A percentile compares a stretch with the other conserved stretches of the same genome.
Evolutionary conservation across 768 basidiomycete species (phyloP).

Genomic region (Fomitopsis pulvina): DNA sequence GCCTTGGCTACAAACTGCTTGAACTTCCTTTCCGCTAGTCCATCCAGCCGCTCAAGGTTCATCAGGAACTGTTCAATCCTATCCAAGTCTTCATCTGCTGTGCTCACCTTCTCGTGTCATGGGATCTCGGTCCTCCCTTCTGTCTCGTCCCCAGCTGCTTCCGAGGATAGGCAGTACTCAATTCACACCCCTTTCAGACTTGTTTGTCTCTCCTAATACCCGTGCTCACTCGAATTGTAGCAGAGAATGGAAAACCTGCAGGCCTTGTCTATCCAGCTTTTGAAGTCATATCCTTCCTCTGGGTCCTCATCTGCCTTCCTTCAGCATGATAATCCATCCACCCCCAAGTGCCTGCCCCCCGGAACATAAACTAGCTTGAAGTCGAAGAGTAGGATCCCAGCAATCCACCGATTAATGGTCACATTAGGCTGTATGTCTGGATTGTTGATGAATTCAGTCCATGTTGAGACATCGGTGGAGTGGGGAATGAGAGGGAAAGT

Average conservation of each 20-base stretch:
- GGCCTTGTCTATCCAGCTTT: no score
- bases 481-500: no score
- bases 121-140: no score
- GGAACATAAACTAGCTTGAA: conserved; percentile 32
- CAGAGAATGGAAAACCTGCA: neutral
- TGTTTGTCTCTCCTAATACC: neutral
- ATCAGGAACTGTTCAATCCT: neutral
- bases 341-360: no score
- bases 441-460: no score
- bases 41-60: neutral
- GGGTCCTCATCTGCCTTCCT: conserved; percentile 7
- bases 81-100: no score
- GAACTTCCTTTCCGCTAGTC: no score
- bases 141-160: no score
- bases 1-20: conserved; percentile 17
- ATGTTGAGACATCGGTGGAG: no score
- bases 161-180: neutral
- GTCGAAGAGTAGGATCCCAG: conserved; percentile 27
- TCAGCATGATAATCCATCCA: conserved; percentile 25
- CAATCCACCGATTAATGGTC: conserved; percentile 36
- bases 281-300: conserved; percentile 1
- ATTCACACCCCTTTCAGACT: neutral
- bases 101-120: no score
- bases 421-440: conserved; percentile 32
- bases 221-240: no score